These are phyloP conservation scores for Blastobotrys malaysiensis DNA, from an alignment of 1,139 yeast species.

Conservation along the genomic window DNA sequence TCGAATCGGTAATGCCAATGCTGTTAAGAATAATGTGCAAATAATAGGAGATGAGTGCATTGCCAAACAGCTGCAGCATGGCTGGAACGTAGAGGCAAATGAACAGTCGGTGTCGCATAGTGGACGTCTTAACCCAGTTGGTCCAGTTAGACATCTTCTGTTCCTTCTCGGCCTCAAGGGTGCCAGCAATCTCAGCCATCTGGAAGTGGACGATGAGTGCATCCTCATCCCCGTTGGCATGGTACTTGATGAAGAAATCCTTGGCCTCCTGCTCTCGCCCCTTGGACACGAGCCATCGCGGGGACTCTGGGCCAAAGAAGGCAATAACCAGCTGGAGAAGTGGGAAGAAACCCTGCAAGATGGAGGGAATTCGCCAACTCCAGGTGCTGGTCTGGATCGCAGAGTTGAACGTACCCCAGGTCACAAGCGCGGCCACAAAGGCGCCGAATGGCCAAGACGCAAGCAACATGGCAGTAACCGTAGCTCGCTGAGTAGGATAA, in stretches of 20 bases:
- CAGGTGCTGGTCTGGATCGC: constrained; percentile 28
- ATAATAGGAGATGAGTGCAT: constrained; percentile 44
- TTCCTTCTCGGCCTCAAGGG: constrained; percentile 17
- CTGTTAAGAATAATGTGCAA: constrained; percentile 34
- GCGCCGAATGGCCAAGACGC: constrained; percentile 52
- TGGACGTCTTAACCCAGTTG: constrained; percentile 35
- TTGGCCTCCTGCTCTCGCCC: constrained; percentile 48
- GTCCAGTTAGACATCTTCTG: constrained; percentile 26
- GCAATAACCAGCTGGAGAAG: constrained; percentile 27
- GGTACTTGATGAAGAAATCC: constrained; percentile 27
- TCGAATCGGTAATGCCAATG: constrained; percentile 32
- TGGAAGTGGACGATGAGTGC: constrained; percentile 20
- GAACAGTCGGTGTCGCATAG: constrained; percentile 36
- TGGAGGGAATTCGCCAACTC: constrained; percentile 43
- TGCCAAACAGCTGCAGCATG: constrained; percentile 40
- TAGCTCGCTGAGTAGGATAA: constrained; percentile 41
- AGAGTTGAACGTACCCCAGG: constrained; percentile 40
- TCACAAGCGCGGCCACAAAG: constrained; percentile 48
- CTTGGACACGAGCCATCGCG: constrained; percentile 63
- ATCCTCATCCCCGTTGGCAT: constrained; percentile 23
- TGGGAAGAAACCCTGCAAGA: constrained; percentile 40
- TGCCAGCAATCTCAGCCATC: constrained; percentile 22
- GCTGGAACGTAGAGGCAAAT: constrained; percentile 32
- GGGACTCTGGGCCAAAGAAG: constrained; percentile 49
- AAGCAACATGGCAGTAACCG: constrained; percentile 43